Percentiles rank a stretch among this genome's conserved stretches.
Evolutionary conservation across 345 rosid genomes (phyloP).

Genomic region (Hirschfeldia incana): DNA sequence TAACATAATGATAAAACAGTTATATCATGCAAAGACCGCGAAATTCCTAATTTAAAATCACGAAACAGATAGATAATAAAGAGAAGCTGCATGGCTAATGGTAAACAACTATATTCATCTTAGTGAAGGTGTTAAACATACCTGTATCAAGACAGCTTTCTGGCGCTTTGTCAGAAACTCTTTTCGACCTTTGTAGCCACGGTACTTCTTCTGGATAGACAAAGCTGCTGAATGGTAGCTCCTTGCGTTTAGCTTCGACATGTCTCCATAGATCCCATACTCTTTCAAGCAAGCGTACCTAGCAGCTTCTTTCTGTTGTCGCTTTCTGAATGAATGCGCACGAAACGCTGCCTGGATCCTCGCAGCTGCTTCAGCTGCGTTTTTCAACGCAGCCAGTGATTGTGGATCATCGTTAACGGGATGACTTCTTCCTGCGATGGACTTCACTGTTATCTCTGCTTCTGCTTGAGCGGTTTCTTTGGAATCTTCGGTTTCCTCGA

Average conservation of each 20-base stretch:
- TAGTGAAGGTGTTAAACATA: conserved; percentile 23
- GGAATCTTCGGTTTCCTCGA: conserved; percentile 75
- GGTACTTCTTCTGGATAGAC: conserved; percentile 92
- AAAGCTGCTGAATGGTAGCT: conserved; percentile 71
- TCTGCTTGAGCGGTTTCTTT: conserved; percentile 66
- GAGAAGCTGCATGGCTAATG: background rate
- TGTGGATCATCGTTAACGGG: conserved; percentile 22
- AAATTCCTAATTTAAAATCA: no score
- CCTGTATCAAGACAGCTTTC: conserved; percentile 94
- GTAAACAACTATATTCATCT: conserved; percentile 4
- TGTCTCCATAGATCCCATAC: conserved; percentile 59
- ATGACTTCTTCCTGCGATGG: conserved; percentile 46
- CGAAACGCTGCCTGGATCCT: conserved; percentile 96
- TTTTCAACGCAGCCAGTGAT: conserved; percentile 82
- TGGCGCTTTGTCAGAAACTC: conserved; percentile 67
- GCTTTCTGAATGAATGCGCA: conserved; percentile 85
- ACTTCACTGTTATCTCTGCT: conserved; percentile 68
- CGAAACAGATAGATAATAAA: no score
- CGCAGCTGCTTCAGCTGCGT: conserved; percentile 91
- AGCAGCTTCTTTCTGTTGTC: conserved; percentile 46
- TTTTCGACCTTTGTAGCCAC: conserved; percentile 88
- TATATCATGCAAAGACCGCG: no score
- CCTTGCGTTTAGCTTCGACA: conserved; percentile 55
- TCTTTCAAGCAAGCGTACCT: conserved; percentile 46
- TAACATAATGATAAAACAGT: no score